These are phyloP conservation scores for Xylaria polymorpha DNA, from an alignment of 2,329 filamentous ascomycete genomes.

Conservation along the genomic window DNA sequence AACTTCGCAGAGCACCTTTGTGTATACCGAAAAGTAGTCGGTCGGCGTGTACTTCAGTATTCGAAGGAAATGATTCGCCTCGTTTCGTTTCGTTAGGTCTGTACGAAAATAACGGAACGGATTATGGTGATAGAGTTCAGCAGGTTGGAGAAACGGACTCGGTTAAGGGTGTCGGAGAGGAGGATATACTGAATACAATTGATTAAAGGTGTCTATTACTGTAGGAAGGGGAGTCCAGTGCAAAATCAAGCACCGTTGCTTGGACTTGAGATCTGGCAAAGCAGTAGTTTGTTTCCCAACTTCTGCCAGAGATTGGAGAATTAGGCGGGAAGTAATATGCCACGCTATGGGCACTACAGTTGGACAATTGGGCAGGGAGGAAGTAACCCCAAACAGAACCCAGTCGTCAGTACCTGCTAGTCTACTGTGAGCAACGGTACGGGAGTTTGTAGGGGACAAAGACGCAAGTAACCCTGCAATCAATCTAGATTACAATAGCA, in stretches of 20 bases:
- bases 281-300: neutral
- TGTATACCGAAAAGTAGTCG: neutral
- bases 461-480: slow-evolving; percentile 4
- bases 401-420: neutral
- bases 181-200: slow-evolving; percentile 16
- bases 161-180: neutral
- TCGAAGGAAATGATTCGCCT: neutral
- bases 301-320: slow-evolving; percentile 9
- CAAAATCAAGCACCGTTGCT: slow-evolving; percentile 12
- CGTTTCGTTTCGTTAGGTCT: neutral
- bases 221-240: slow-evolving; percentile 11
- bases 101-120: neutral
- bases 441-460: neutral
- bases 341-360: neutral
- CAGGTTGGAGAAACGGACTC: neutral
- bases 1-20: slow-evolving; percentile 1
- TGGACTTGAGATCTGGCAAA: neutral
- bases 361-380: slow-evolving; percentile 3
- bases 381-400: neutral
- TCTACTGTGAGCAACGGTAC: slow-evolving; percentile 3
- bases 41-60: neutral
- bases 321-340: slow-evolving; percentile 2
- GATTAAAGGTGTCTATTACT: slow-evolving; percentile 35
- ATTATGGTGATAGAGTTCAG: neutral
- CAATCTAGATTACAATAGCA: slow-evolving; percentile 7